Evolutionary conservation across 1,284 basidiomycete genomes (phyloP).

Genomic region (Puccinia brachypodii): DNA sequence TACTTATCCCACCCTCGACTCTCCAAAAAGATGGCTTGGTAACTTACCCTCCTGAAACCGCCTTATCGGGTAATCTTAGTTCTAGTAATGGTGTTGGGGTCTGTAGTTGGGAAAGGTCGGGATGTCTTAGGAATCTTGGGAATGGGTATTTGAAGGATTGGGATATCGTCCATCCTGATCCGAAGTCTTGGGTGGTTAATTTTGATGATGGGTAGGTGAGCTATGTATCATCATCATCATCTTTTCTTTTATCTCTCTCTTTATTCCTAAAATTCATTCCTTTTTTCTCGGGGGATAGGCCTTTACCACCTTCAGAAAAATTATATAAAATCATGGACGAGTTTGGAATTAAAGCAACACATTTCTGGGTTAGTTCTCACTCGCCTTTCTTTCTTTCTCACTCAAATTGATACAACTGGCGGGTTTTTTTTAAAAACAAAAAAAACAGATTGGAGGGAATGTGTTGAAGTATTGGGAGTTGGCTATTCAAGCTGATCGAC

Average conservation of each 20-base stretch:
- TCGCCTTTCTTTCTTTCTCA: background rate
- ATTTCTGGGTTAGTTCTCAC: constrained; percentile 39
- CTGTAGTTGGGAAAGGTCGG: constrained; percentile 39
- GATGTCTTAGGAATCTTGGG: constrained; percentile 9
- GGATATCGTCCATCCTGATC: constrained; percentile 29
- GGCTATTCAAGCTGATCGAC: constrained; percentile 1
- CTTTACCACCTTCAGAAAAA: constrained; percentile 16
- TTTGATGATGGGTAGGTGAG: constrained; percentile 48
- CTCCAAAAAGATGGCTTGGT: constrained; percentile 6
- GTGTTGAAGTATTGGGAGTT: constrained; percentile 29
- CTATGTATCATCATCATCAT: background rate
- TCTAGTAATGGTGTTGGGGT: no score
- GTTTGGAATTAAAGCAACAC: constrained; percentile 26
- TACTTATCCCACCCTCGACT: background rate
- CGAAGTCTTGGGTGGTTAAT: constrained; percentile 33
- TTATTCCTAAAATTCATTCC: background rate
- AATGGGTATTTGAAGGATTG: constrained; percentile 2
- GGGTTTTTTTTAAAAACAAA: background rate
- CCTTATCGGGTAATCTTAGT: no score
- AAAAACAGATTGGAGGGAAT: constrained; percentile 37
- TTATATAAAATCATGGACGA: constrained; percentile 29
- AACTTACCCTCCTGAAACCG: background rate
- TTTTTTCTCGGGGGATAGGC: constrained; percentile 16
- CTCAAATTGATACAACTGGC: background rate
- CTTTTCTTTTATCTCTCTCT: background rate